Percentiles rank a stretch among this genome's conserved stretches.
Conservation (phyloP, 2,329 filamentous ascomycete species). For the Aspergillus cejpii region DNA sequence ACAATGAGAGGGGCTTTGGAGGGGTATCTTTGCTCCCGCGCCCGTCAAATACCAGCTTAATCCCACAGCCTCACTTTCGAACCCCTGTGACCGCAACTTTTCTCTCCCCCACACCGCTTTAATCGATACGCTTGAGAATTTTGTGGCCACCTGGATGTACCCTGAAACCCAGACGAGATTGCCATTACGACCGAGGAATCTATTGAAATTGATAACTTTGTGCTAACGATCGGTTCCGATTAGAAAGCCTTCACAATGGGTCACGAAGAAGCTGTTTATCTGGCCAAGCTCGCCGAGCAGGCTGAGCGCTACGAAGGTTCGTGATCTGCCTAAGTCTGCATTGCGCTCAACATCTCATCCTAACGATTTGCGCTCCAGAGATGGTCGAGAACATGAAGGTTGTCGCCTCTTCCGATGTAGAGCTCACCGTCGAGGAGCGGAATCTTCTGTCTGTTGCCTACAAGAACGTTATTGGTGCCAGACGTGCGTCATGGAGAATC, state of each 20-base stretch:
- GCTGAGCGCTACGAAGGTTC: slow-evolving; percentile 99
- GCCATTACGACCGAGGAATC: background rate
- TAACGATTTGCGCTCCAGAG: slow-evolving; percentile 52
- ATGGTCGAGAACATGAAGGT: slow-evolving; percentile 99
- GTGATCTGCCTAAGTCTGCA: slow-evolving; percentile 30
- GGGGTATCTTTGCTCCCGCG: background rate
- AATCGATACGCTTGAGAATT: slow-evolving; percentile 5
- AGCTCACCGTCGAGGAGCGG: slow-evolving; percentile 87
- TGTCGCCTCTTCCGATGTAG: slow-evolving; percentile 78
- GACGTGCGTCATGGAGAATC: slow-evolving; percentile 97
- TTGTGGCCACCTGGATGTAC: background rate
- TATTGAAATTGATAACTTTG: slow-evolving; percentile 3
- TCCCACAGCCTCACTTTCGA: slow-evolving; percentile 17
- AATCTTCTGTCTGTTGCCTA: slow-evolving; percentile 97
- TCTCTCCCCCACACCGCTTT: slow-evolving; percentile 16
- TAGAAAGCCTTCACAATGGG: slow-evolving; percentile 66
- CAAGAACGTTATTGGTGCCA: slow-evolving; percentile 97
- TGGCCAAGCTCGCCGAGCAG: slow-evolving; percentile 99
- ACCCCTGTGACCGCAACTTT: slow-evolving; percentile 16
- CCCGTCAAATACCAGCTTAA: background rate
- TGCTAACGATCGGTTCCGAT: slow-evolving; percentile 11
- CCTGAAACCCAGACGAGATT: background rate
- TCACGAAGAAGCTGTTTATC: slow-evolving; percentile 98
- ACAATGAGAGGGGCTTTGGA: background rate
- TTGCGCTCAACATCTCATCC: slow-evolving; percentile 3